Evolutionary conservation across 768 basidiomycete species (phyloP), one percentile per base, ranked within the genome.

Genomic region (Termitomyces sp.): DNA sequence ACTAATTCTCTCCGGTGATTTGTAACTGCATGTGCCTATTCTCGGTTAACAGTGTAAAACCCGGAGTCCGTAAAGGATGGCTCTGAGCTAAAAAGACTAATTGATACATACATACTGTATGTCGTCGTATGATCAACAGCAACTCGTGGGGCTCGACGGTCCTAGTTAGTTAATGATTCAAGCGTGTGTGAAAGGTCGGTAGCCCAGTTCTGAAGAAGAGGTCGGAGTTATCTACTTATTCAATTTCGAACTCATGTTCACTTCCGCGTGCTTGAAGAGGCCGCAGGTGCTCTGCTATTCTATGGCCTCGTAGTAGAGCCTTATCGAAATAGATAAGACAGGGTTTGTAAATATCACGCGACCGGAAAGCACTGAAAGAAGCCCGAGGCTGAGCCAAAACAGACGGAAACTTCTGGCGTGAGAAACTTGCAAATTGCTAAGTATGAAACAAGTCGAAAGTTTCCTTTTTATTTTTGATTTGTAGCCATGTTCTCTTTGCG

Each of bases 401-500:
- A 32, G 30, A 8, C 30, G 12, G 17, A 14, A 2, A 19, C 11
- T 12, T 40, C 9, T 19, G n/a, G n/a, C 39, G 39, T 40, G 39
- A 40, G 39, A 40, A 19, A 35, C 34, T 35, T 35, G 34, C 34
- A 35, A 11, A 35, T 35, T 14, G n/a, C n/a, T n/a, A n/a, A n/a
- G n/a, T n/a, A 14, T 35, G 12, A 4, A 35, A 35, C 14, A 1
- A 35, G 12, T 12, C 12, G 3, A 5, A 14, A 4, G 12, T 35
- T 35, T 35, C 5, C 12, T 14, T 35, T 35, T 35, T 35, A 35
- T 5, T 14, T 35, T 35, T 35, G 12, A 35, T 5, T n/a, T 17
- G 7, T 7, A n/a, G 28, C 3, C 27, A 52, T 57, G 56, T 28
- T 39, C 12, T 57, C 61, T 37, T 19, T 54, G 5, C 61, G 56